Evolutionary conservation across 192 early-diverging fungal species (phyloP).

Genomic region (Backusella circina): DNA sequence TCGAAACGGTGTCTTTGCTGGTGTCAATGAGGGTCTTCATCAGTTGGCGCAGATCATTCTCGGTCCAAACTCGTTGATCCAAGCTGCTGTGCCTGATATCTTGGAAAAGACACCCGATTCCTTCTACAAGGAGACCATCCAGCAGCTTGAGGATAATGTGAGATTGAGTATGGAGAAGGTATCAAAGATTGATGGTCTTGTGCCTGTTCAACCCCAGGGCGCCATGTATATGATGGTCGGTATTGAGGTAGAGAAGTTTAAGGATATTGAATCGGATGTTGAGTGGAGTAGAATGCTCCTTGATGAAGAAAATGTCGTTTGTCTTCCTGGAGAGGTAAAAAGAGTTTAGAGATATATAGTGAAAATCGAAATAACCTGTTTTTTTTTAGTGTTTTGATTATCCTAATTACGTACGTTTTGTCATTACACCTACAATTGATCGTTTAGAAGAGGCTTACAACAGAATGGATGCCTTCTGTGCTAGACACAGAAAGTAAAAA

Average conservation of each 20-base stretch:
- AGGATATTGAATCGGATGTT: conserved; percentile 70
- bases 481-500: conserved; percentile 45
- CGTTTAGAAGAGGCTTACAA: conserved; percentile 67
- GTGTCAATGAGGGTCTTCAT: conserved; percentile 68
- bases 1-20: conserved; percentile 45
- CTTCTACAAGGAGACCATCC: conserved; percentile 68
- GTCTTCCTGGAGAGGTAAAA: conserved; percentile 71
- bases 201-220: conserved; percentile 80
- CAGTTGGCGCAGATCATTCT: conserved; percentile 75
- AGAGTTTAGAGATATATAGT: background rate
- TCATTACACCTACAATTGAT: conserved; percentile 76
- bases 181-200: conserved; percentile 64
- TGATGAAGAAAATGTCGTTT: conserved; percentile 80
- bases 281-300: conserved; percentile 80
- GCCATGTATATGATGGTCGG: conserved; percentile 94
- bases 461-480: conserved; percentile 79
- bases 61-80: conserved; percentile 77
- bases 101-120: conserved; percentile 62
- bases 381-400: conserved; percentile 67
- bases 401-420: conserved; percentile 76
- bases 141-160: conserved; percentile 68
- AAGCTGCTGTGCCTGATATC: conserved; percentile 77
- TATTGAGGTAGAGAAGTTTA: conserved; percentile 64
- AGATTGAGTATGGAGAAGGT: conserved; percentile 58
- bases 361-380: background rate